Conservation (phyloP, 2,329 filamentous ascomycete genomes). For the Metarhizium robertsii region DNA sequence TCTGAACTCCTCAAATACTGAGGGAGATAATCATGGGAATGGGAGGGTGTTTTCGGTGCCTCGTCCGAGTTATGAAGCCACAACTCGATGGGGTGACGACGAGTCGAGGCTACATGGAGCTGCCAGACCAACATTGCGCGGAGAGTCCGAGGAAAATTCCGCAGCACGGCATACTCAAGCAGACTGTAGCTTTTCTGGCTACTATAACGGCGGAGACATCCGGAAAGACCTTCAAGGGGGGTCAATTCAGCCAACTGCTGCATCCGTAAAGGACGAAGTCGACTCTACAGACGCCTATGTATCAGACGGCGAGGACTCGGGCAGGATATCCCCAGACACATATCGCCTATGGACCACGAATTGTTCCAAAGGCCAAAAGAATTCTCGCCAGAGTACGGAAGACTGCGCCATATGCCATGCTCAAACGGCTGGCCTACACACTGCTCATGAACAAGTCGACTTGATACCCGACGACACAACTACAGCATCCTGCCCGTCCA, state of each 20-base stretch:
- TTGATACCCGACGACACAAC: neutral
- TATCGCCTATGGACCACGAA: slow-evolving; percentile 30
- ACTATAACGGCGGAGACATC: neutral
- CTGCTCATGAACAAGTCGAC: neutral
- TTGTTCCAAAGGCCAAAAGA: neutral
- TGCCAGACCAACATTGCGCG: too few relatives aligned
- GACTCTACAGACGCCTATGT: slow-evolving; percentile 11
- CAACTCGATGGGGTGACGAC: neutral
- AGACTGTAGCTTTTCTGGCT: neutral
- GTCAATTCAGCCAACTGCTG: neutral
- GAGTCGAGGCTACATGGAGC: neutral
- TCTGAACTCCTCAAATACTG: neutral
- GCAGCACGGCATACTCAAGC: too few relatives aligned
- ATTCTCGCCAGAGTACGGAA: neutral
- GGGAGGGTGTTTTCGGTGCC: neutral
- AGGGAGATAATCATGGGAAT: neutral
- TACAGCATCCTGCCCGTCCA: neutral
- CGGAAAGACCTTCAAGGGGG: neutral
- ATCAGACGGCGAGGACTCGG: slow-evolving; percentile 31
- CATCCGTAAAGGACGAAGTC: neutral
- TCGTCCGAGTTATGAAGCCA: neutral
- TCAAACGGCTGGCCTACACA: neutral
- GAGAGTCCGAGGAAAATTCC: too few relatives aligned
- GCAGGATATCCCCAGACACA: slow-evolving; percentile 30
- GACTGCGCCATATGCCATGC: neutral